Evolutionary conservation across 495 filamentous ascomycete genomes (phyloP).

Genomic region (Copromyces sp.): DNA sequence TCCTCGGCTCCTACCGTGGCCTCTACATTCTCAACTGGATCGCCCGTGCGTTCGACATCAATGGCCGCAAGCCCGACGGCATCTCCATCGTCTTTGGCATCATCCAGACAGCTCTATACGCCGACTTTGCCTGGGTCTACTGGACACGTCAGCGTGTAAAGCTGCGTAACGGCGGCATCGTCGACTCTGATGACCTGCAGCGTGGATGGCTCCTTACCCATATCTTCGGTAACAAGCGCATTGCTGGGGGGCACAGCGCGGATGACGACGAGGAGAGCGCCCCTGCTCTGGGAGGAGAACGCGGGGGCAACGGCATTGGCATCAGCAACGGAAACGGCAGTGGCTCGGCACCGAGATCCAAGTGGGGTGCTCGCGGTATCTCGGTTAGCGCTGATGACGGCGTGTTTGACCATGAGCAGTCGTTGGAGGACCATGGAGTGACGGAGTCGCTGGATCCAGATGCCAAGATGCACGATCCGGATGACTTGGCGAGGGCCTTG

Average conservation of each 20-base stretch:
- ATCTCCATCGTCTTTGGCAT: constrained; percentile 74
- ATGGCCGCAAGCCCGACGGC: constrained; percentile 53
- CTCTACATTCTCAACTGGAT: constrained; percentile 95
- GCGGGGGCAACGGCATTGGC: constrained; percentile 4
- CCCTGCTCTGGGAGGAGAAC: constrained; percentile 32
- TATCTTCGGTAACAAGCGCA: constrained; percentile 41
- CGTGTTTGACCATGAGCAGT: constrained; percentile 42
- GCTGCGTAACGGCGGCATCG: constrained; percentile 78
- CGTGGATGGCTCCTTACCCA: constrained; percentile 64
- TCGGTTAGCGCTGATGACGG: constrained; percentile 75
- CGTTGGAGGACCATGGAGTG: constrained; percentile 24
- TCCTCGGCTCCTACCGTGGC: constrained; percentile 79
- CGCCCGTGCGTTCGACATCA: constrained; percentile 45
- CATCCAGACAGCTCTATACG: constrained; percentile 81
- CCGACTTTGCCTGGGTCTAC: constrained; percentile 97
- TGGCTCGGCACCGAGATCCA: constrained; percentile 25
- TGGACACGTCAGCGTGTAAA: constrained; percentile 89
- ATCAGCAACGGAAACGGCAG: constrained; percentile 13
- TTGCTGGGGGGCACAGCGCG: constrained; percentile 19
- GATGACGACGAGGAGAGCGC: constrained; percentile 40
- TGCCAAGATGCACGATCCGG: constrained; percentile 47
- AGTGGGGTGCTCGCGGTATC: constrained; percentile 71
- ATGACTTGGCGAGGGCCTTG: constrained; percentile 42
- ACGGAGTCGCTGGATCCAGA: constrained; percentile 36
- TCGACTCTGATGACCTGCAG: constrained; percentile 84